Evolutionary conservation across 2,329 filamentous ascomycete species (phyloP).

Genomic region (Trichoderma harzianum): DNA sequence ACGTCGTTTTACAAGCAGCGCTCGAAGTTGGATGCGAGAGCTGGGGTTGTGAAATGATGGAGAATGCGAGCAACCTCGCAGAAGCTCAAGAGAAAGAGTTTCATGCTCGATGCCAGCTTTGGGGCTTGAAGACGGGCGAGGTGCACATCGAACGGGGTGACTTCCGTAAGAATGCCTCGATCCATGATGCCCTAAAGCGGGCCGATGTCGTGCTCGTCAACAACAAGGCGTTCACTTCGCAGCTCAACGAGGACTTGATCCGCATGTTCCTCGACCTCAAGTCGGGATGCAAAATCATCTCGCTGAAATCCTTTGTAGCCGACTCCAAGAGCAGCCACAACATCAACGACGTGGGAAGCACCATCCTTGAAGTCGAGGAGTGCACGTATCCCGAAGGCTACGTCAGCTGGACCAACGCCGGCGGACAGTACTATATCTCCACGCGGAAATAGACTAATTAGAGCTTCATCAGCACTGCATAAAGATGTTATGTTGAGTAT

Average conservation of each 20-base stretch:
- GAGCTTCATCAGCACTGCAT: conserved; percentile 31
- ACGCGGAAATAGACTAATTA: conserved; percentile 59
- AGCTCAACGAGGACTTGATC: conserved; percentile 79
- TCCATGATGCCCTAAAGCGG: conserved; percentile 70
- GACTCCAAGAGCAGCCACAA: conserved; percentile 74
- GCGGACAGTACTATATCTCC: conserved; percentile 85
- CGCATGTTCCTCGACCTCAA: conserved; percentile 93
- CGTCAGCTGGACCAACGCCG: conserved; percentile 88
- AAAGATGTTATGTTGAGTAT: conserved; percentile 15
- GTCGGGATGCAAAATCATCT: conserved; percentile 83
- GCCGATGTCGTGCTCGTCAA: conserved; percentile 97
- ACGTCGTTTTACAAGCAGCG: conserved; percentile 90
- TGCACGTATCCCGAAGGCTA: conserved; percentile 61
- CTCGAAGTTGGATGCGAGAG: conserved; percentile 90
- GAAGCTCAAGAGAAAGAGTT: conserved; percentile 81
- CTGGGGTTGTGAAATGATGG: conserved; percentile 96
- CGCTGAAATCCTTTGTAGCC: conserved; percentile 85
- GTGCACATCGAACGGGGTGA: conserved; percentile 81
- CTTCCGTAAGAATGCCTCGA: conserved; percentile 70
- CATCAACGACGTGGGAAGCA: conserved; percentile 73
- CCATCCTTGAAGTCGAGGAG: conserved; percentile 73
- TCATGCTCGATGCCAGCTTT: conserved; percentile 76
- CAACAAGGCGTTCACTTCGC: conserved; percentile 91
- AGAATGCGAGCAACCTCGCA: conserved; percentile 80
- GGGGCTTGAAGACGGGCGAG: conserved; percentile 77